Evolutionary conservation across 129 eudicot genomes (phyloP).

Genomic region (Lactuca sativa): DNA sequence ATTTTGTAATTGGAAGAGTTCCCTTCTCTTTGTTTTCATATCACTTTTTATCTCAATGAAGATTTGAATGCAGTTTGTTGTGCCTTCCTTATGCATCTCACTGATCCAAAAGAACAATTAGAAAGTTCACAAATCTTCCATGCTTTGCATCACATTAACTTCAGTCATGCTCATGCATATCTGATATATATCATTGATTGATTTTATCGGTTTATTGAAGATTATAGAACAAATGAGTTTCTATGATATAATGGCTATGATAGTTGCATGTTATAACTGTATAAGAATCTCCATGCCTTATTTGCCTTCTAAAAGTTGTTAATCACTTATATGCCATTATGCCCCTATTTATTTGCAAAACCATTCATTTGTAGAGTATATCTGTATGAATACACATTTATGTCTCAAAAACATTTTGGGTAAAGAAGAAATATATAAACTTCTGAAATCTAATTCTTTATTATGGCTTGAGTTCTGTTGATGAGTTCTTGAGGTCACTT

Average conservation of each 20-base stretch:
- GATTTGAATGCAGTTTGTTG: slow-evolving; percentile 10
- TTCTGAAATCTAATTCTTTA: too few species aligned
- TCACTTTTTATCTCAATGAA: slow-evolving; percentile 1
- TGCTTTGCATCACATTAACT: too few species aligned
- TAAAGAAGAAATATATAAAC: too few species aligned
- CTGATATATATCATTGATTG: too few species aligned
- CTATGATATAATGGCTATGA: background rate
- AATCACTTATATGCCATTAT: background rate
- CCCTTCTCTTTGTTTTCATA: slow-evolving; percentile 3
- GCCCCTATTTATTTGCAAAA: background rate
- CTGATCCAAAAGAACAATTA: background rate
- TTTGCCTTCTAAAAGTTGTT: background rate
- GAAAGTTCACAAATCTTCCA: background rate
- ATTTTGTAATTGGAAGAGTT: slow-evolving; percentile 25
- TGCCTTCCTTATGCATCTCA: background rate
- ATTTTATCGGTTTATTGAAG: too few species aligned
- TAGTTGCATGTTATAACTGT: background rate
- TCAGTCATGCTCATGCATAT: too few species aligned
- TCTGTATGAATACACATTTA: background rate
- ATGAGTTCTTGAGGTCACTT: background rate
- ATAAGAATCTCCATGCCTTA: background rate
- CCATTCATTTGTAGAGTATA: slow-evolving; percentile 1
- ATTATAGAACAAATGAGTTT: background rate
- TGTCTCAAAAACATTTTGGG: slow-evolving; percentile 2
- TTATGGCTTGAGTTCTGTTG: too few species aligned